Evolutionary conservation across 176 grass and related monocot species (phyloP), one percentile per base, ranked within the genome.

Genomic region (Aegilops longissima): DNA sequence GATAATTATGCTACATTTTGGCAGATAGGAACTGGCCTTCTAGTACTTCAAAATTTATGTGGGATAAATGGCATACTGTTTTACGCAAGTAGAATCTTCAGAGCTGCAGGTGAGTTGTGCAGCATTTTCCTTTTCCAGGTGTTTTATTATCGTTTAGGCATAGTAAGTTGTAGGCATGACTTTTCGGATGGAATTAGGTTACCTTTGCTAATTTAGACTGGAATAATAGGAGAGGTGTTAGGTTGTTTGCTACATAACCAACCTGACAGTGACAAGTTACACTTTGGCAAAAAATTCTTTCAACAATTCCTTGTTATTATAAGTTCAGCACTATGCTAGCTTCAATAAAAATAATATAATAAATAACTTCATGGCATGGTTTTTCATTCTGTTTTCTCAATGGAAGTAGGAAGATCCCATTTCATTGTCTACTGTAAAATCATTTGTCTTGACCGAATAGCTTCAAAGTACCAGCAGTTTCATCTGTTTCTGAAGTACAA

Each of bases 11-110:
- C 16, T 78, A 16, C 34, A 49, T 70, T 14, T 65, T 54, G 88
- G 90, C 74, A 56, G 74, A 77, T 77, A 33, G 74, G 74, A 77
- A 77, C 74, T 56, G 74, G 74, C 23, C 81, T 98, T 23, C 93
- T 95, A 62, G 93, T 94, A 59, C 86, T 98, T 58, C 96, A 98
- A 79, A 89, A 94, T 40, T 69, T 95, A 66, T 94, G 90, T 89
- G 96, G 96, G 85, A 95, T 98, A 72, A 95, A 95, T 27, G 90
- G 78, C n/a, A 88, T 98, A 63, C 64, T 98, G 45, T 98, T 98
- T 81, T 95, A 98, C 84, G 93, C 92, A 34, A 83, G 96, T 89
- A 91, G 79, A 87, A 98, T 95, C 78, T 98, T 95, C 89, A 95
- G 84, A 92, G 69, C 93, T 87, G 92, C 93, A 78, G 93, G 92